phyloP scores from a whole-genome alignment of 2,329 filamentous ascomycete species.

The Fusarium nelsonii region DNA sequence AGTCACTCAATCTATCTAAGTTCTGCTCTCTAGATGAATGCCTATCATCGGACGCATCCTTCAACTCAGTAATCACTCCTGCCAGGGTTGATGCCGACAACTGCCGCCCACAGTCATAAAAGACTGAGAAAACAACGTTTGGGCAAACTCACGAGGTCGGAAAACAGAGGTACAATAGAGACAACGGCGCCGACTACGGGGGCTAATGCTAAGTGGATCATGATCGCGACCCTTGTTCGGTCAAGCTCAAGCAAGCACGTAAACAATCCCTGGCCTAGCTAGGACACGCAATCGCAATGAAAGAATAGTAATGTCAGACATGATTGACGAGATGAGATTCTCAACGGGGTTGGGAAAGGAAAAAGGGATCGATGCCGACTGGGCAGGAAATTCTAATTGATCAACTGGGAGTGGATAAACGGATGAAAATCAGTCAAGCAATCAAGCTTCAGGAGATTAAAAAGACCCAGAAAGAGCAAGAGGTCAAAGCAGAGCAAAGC shows the following conservation, averaged over 20 bases:
- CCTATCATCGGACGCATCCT: conserved; percentile 15
- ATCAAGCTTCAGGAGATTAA: conserved; percentile 21
- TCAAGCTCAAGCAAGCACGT: conserved; percentile 1
- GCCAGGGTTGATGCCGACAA: conserved; percentile 29
- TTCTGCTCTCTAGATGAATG: neutral
- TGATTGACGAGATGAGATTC: conserved; percentile 34
- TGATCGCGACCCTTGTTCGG: conserved; percentile 14
- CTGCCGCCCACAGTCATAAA: conserved; percentile 32
- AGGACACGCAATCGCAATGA: conserved; percentile 20
- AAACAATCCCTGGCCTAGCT: conserved; percentile 13
- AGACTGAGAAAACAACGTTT: conserved; percentile 14
- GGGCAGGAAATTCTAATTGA: conserved; percentile 11
- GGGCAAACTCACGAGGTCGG: conserved; percentile 22
- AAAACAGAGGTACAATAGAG: conserved; percentile 36
- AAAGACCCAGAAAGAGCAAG: conserved; percentile 10
- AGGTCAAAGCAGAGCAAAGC: conserved; percentile 18
- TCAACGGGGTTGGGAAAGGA: neutral
- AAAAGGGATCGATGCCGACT: conserved; percentile 22
- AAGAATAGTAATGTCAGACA: conserved; percentile 33
- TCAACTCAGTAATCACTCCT: neutral
- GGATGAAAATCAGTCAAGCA: conserved; percentile 10
- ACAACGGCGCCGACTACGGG: conserved; percentile 40
- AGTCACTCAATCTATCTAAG: conserved; percentile 6
- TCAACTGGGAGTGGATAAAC: conserved; percentile 11
- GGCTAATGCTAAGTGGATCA: conserved; percentile 26